phyloP scores from a whole-genome alignment of 306 rosid species.

The Cucumis sativus region Cucumber_9930_V3 NC_026658.2:25788001-25788500 shows the following conservation, averaged over 20 bases:
- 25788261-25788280: slow-evolving; percentile 99
- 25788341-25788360: slow-evolving; percentile 74
- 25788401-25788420: not conserved
- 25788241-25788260: slow-evolving; percentile 93
- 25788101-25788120: slow-evolving; percentile 95
- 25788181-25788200: slow-evolving; percentile 85
- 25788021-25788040: slow-evolving; percentile 14
- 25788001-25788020: not conserved
- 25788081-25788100: slow-evolving; percentile 99
- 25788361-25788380: not conserved
- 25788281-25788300: slow-evolving; percentile 92
- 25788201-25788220: slow-evolving; percentile 93
- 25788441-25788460: not conserved
- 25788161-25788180: slow-evolving; percentile 94
- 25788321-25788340: slow-evolving; percentile 85
- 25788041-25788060: slow-evolving; percentile 98
- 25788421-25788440: not conserved
- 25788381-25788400: not conserved
- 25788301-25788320: slow-evolving; percentile 86
- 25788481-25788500: not conserved
- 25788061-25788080: slow-evolving; percentile 98
- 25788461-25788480: not conserved
- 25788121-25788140: slow-evolving; percentile 85
- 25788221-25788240: slow-evolving; percentile 91
- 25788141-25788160: slow-evolving; percentile 95